A percentile compares a stretch with the other conserved stretches of the same genome.
Conservation (phyloP, 768 basidiomycete species). For the Naganishia friedmannii region DNA sequence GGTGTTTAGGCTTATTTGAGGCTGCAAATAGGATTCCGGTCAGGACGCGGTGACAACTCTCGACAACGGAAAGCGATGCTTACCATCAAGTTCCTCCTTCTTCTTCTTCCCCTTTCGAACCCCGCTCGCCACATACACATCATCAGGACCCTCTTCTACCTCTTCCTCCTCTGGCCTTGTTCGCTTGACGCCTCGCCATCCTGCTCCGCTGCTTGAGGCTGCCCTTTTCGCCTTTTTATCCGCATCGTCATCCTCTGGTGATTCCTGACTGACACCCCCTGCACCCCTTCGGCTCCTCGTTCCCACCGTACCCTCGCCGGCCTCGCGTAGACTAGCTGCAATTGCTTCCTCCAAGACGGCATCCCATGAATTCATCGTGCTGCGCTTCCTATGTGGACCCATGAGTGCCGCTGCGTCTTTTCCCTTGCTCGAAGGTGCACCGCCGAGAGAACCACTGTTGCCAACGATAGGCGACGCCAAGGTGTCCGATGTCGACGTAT, state of each 20-base stretch:
- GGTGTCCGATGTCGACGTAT: background rate
- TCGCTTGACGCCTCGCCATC: conserved; percentile 30
- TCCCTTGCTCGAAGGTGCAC: background rate
- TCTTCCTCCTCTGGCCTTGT: conserved; percentile 54
- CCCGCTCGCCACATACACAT: conserved; percentile 58
- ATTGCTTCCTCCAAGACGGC: conserved; percentile 80
- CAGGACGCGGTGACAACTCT: background rate
- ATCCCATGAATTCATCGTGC: conserved; percentile 97
- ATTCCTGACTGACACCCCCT: background rate
- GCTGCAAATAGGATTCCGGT: background rate
- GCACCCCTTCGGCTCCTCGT: conserved; percentile 35
- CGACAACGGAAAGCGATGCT: background rate
- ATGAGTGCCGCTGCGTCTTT: background rate
- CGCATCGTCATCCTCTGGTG: conserved; percentile 44
- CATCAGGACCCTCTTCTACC: conserved; percentile 41
- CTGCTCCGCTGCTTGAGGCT: conserved; percentile 49
- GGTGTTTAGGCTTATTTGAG: conserved; percentile 52
- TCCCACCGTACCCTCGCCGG: conserved; percentile 35
- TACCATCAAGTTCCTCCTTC: conserved; percentile 55
- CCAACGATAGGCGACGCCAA: background rate
- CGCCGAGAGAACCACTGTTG: background rate
- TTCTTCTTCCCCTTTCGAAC: conserved; percentile 41
- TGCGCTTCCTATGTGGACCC: conserved; percentile 68
- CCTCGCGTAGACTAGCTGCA: conserved; percentile 42
- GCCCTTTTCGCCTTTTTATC: conserved; percentile 47